These are phyloP conservation scores for Zymoseptoria brevis DNA, from an alignment of 2,329 filamentous ascomycete species.

Conservation along the genomic window DNA sequence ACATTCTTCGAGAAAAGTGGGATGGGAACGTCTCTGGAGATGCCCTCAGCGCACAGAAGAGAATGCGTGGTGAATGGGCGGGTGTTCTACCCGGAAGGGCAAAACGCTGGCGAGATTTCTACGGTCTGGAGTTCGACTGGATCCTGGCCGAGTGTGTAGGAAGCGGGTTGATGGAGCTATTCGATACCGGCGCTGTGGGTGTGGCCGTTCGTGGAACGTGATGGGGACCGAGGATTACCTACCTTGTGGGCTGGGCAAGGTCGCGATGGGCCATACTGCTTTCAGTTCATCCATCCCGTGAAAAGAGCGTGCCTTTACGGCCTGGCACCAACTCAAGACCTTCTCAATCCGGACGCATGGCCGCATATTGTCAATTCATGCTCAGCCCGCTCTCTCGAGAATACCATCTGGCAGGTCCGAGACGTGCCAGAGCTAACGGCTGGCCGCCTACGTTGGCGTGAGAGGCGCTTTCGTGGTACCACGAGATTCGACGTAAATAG, in stretches of 20 bases:
- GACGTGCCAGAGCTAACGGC: not conserved
- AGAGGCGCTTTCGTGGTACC: not conserved
- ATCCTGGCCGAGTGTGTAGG: conserved; percentile 63
- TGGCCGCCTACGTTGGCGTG: not conserved
- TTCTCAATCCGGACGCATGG: not conserved
- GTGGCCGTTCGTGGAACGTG: conserved; percentile 43
- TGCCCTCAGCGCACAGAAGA: conserved; percentile 41
- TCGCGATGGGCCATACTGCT: not conserved
- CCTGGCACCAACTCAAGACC: too few relatives aligned
- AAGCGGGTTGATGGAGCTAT: conserved; percentile 62
- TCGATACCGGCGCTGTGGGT: conserved; percentile 68
- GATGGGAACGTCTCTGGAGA: conserved; percentile 55
- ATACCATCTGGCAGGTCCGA: not conserved
- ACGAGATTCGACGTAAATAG: not conserved
- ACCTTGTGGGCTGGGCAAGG: not conserved
- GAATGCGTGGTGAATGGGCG: conserved; percentile 47
- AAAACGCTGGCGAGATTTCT: conserved; percentile 63
- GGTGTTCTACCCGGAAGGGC: conserved; percentile 55
- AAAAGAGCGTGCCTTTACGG: too few relatives aligned
- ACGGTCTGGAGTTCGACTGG: conserved; percentile 64
- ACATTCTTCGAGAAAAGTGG: conserved; percentile 59
- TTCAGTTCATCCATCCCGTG: not conserved
- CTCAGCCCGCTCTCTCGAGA: not conserved
- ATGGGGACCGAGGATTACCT: not conserved
- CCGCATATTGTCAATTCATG: not conserved